Evolutionary conservation across 495 filamentous ascomycete species (phyloP).

Genomic region (Penicillium angulare): DNA sequence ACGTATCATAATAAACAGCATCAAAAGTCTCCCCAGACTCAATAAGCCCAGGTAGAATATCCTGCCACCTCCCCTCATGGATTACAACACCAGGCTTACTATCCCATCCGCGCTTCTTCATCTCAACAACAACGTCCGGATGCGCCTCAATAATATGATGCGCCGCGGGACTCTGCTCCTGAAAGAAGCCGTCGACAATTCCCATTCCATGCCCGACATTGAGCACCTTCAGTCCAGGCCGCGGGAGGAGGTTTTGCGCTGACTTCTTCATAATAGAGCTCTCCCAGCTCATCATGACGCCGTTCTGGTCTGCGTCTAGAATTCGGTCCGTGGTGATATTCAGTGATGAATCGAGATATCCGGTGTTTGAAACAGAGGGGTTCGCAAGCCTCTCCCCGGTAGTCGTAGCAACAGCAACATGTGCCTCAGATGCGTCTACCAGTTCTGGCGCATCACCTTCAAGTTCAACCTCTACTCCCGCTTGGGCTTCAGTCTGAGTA

Average conservation of each 20-base stretch:
- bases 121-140: slow-evolving; percentile 69
- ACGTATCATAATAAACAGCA: slow-evolving; percentile 97
- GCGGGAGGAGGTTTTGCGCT: slow-evolving; percentile 61
- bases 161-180: slow-evolving; percentile 56
- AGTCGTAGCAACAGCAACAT: slow-evolving; percentile 9
- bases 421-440: slow-evolving; percentile 23
- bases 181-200: slow-evolving; percentile 85
- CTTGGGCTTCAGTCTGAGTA: slow-evolving; percentile 18
- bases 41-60: slow-evolving; percentile 69
- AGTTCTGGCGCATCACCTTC: slow-evolving; percentile 33
- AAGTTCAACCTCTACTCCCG: too few relatives aligned
- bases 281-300: slow-evolving; percentile 99
- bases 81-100: slow-evolving; percentile 62
- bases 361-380: slow-evolving; percentile 55
- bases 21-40: slow-evolving; percentile 73
- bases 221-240: slow-evolving; percentile 64
- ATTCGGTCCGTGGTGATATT: slow-evolving; percentile 73
- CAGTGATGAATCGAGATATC: slow-evolving; percentile 75
- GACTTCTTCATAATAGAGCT: slow-evolving; percentile 81
- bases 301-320: slow-evolving; percentile 77
- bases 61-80: slow-evolving; percentile 81
- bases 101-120: slow-evolving; percentile 62
- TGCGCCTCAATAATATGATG: slow-evolving; percentile 96
- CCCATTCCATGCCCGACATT: slow-evolving; percentile 98
- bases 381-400: slow-evolving; percentile 20